Evolutionary conservation across 2,329 filamentous ascomycete species (phyloP), one percentile per base, ranked within the genome.

Genomic region (Septoria linicola): DNA sequence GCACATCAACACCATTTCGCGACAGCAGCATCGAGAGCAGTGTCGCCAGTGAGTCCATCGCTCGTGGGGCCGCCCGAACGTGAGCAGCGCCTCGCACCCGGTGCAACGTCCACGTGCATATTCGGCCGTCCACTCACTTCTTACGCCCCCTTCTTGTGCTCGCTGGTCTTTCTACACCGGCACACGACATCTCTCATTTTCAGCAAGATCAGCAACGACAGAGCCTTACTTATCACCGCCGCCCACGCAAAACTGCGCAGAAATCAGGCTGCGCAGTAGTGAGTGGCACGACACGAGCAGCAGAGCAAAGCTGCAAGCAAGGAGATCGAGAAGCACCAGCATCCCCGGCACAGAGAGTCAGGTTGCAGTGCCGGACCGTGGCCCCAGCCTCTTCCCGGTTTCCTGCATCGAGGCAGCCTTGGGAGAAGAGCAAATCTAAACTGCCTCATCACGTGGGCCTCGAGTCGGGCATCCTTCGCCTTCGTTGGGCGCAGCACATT

Each of bases 401-500:
- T n/a, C 16, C 23, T 17, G 16, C 25, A 20, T 32, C 21, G n/a
- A n/a, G n/a, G n/a, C n/a, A n/a, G n/a, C n/a, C n/a, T n/a, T n/a
- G n/a, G n/a, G n/a, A n/a, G n/a, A n/a, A n/a, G n/a, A n/a, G n/a
- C n/a, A n/a, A n/a, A n/a, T n/a, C n/a, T n/a, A n/a, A n/a, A n/a
- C 4, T 27, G 23, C 32, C 10, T 2, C 50, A 43, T 32, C 50
- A 42, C 43, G 39, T 42, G 41, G 44, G 30, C 34, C 20, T 34
- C 17, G 30, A 8, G 39, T 32, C 45, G 39, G 41, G 44, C 45
- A 35, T 52, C 49, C 32, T 52, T 42, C 23, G 37, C 43, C n/a
- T 14, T 27, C 32, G 43, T 48, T 43, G 42, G 49, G 44, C 50
- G 46, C 51, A 34, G 45, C 25, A 40, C n/a, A 41, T 41, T 39